phyloP scores from a whole-genome alignment of 768 basidiomycete genomes.

The Leucogyrophana mollusca region DNA sequence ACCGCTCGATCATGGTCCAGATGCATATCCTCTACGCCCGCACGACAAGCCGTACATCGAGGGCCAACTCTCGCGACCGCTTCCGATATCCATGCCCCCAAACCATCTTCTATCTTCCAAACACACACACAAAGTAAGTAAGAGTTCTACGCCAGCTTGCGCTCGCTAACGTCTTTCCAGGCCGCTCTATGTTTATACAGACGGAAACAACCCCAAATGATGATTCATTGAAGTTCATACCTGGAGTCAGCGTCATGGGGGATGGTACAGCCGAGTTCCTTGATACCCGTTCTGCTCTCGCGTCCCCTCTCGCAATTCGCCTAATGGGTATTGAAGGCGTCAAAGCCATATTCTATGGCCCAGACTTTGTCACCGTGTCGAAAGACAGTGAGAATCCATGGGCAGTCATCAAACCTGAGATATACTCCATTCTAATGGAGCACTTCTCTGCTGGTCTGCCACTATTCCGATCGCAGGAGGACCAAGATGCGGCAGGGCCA shows the following conservation, averaged over 20 bases:
- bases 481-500: constrained; percentile 78
- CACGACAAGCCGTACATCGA: constrained; percentile 22
- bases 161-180: constrained; percentile 31
- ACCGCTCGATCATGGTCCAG: constrained; percentile 20
- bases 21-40: constrained; percentile 19
- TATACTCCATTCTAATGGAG: constrained; percentile 96
- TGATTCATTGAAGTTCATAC: constrained; percentile 97
- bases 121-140: constrained; percentile 35
- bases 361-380: constrained; percentile 96
- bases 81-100: constrained; percentile 22
- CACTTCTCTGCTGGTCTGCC: constrained; percentile 90
- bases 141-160: background rate
- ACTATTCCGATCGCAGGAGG: constrained; percentile 82
- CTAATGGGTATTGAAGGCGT: constrained; percentile 96
- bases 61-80: constrained; percentile 34
- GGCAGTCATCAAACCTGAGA: constrained; percentile 93
- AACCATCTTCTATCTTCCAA: background rate
- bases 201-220: constrained; percentile 97
- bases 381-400: constrained; percentile 86
- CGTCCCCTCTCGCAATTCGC: constrained; percentile 92
- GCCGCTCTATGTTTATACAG: constrained; percentile 96
- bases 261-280: constrained; percentile 93
- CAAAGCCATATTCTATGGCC: constrained; percentile 87
- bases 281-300: constrained; percentile 79
- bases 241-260: constrained; percentile 85